Base-by-base conservation (phyloP, 2,329 filamentous ascomycete species). In the Lasiodiplodia citricola region DNA sequence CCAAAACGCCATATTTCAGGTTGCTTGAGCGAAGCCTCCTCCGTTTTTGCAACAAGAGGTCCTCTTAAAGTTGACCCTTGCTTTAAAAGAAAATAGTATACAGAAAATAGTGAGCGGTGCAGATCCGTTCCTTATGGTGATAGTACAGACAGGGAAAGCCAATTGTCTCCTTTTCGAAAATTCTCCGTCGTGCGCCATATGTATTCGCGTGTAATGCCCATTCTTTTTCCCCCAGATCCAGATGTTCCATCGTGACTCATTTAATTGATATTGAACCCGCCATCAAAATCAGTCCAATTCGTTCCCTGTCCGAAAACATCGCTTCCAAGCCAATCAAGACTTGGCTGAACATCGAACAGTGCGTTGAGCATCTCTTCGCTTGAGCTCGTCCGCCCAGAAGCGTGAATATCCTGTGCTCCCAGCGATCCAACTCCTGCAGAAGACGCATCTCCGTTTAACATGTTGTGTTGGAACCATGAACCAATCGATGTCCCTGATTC, bases 311-410 rank as follows among this genome's bases (percentile, higher is more conserved):
- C 44, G 23, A 68, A 68, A 4, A 78, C 75, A 23, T 78, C 75
- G 4, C 75, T 73, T 23, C 77, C 76, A 65, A 78, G 77, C 77
- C 77, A 78, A 25, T 78, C 76, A 23, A 78, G 67, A 8, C 74
- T 77, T 11, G 77, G 77, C 37, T 78, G 75, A 10, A 73, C 74
- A 58, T 77, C 75, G 56, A 78, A 78, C 50, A 78, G 67, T 60
- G 76, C 75, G 73, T 72, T 76, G 74, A 78, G 76, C 75, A 77
- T 76, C 38, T 77, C 75, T 28, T 78, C 76, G 7, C 76, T 73
- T 73, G 55, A 52, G n/a, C 44, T 62, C 2, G 55, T 67, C n/a
- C 25, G 23, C 14, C 21, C 21, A 6, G 44, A 47, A 47, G 18
- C 18, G 11, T 47, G 11, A 13, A n/a, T 25, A n/a, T 25, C 47